Evolutionary conservation across 1,284 basidiomycete species (phyloP).

Genomic region (Puccinia novopanici): DNA sequence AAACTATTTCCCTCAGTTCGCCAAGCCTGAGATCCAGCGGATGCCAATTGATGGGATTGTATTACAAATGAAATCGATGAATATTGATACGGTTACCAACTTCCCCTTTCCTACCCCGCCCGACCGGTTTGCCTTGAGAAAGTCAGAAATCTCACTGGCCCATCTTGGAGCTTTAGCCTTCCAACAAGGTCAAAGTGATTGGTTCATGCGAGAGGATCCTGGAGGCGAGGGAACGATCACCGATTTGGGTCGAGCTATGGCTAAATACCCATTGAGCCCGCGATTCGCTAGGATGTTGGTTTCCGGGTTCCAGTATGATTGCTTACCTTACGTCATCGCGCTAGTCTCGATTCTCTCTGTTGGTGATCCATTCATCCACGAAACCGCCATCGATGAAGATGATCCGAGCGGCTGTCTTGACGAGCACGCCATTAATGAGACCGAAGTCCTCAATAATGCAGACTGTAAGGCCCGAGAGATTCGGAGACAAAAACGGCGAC

Average conservation of each 20-base stretch:
- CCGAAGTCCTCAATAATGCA: constrained; percentile 64
- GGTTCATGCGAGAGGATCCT: constrained; percentile 61
- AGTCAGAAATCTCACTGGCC: constrained; percentile 78
- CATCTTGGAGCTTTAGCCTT: constrained; percentile 73
- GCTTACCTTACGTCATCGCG: constrained; percentile 85
- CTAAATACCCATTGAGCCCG: constrained; percentile 87
- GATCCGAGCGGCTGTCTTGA: constrained; percentile 69
- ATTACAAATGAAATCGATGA: constrained; percentile 99
- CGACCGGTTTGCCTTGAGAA: constrained; percentile 73
- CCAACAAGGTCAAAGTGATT: constrained; percentile 52
- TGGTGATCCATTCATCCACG: constrained; percentile 91
- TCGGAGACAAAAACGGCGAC: constrained; percentile 57
- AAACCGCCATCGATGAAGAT: constrained; percentile 70
- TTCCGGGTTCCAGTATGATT: constrained; percentile 85
- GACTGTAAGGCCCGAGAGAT: constrained; percentile 77
- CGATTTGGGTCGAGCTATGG: constrained; percentile 84
- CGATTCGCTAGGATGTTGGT: constrained; percentile 93
- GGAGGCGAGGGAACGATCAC: constrained; percentile 69
- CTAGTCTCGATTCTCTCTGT: constrained; percentile 90
- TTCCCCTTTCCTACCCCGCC: constrained; percentile 99
- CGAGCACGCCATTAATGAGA: constrained; percentile 9
- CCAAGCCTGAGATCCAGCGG: constrained; percentile 87
- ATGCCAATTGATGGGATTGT: constrained; percentile 97
- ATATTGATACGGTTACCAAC: constrained; percentile 92
- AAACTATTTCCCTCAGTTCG: constrained; percentile 83